Percentiles rank a stretch among this genome's conserved stretches.
Conservation (phyloP, 208 protist species). For the Acanthamoeba divionensis region DNA sequence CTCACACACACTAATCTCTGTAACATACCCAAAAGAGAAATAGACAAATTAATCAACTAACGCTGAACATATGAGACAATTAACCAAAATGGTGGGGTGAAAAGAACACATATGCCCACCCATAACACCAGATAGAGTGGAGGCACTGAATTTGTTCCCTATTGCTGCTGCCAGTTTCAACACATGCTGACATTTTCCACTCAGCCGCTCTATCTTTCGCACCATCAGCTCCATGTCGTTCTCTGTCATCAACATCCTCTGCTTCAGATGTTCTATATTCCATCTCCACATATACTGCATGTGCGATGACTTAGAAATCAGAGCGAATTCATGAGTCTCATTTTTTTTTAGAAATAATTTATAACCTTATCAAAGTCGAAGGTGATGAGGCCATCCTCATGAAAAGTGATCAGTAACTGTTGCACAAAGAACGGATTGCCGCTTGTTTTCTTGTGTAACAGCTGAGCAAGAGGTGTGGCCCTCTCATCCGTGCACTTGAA, state of each 20-base stretch:
- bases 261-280: background rate
- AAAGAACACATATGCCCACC: too few relatives aligned
- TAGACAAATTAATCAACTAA: too few relatives aligned
- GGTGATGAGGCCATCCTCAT: background rate
- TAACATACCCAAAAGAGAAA: too few relatives aligned
- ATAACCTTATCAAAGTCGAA: too few relatives aligned
- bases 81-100: too few relatives aligned
- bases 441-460: slow-evolving; percentile 27
- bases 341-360: too few relatives aligned
- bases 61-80: too few relatives aligned
- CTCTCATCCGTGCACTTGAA: slow-evolving; percentile 8
- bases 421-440: slow-evolving; percentile 49
- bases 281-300: too few relatives aligned
- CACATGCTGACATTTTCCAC: background rate
- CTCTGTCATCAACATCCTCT: background rate
- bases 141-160: background rate
- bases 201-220: slow-evolving; percentile 12
- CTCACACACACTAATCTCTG: too few relatives aligned
- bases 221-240: slow-evolving; percentile 41
- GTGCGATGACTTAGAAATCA: too few relatives aligned
- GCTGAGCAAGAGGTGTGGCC: background rate
- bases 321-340: too few relatives aligned
- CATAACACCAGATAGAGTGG: background rate
- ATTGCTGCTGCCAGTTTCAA: slow-evolving; percentile 9
- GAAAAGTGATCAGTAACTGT: slow-evolving; percentile 11